phyloP scores from a whole-genome alignment of 2,329 filamentous ascomycete species.

The Aureobasidium vineae region DNA sequence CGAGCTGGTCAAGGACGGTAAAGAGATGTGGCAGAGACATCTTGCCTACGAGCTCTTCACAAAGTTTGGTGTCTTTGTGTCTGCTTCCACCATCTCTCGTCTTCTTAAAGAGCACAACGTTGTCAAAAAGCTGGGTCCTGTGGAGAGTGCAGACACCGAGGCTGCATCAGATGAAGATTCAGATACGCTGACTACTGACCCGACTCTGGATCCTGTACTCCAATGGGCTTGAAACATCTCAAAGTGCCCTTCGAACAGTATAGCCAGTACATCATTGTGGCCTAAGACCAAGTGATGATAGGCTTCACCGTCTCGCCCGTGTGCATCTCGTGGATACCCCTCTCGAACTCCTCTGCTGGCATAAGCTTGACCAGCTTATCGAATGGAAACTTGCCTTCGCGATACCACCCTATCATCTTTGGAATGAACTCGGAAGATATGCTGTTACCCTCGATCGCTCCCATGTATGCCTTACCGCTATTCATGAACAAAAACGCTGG shows the following conservation, averaged over 20 bases:
- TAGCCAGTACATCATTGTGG: neutral
- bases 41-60: constrained; percentile 12
- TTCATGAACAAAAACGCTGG: constrained; percentile 50
- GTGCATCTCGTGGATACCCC: constrained; percentile 47
- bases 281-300: constrained; percentile 27
- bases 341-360: constrained; percentile 44
- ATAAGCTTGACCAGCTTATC: constrained; percentile 49
- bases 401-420: constrained; percentile 52
- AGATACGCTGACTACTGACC: neutral
- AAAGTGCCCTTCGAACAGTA: neutral
- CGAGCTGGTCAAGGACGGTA: neutral
- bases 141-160: neutral
- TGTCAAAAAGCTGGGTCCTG: neutral
- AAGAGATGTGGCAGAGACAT: constrained; percentile 22
- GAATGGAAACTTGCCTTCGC: constrained; percentile 49
- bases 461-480: constrained; percentile 50
- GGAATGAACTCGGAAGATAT: constrained; percentile 47
- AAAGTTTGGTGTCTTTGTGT: constrained; percentile 17
- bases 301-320: constrained; percentile 29
- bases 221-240: neutral
- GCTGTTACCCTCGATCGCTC: constrained; percentile 50
- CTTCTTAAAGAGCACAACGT: constrained; percentile 15
- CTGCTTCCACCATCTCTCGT: constrained; percentile 11
- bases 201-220: constrained; percentile 1
- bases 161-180: neutral